These are phyloP conservation scores for Gossypium arboreum DNA, from an alignment of 345 rosid genomes.

Conservation along the genomic window DNA sequence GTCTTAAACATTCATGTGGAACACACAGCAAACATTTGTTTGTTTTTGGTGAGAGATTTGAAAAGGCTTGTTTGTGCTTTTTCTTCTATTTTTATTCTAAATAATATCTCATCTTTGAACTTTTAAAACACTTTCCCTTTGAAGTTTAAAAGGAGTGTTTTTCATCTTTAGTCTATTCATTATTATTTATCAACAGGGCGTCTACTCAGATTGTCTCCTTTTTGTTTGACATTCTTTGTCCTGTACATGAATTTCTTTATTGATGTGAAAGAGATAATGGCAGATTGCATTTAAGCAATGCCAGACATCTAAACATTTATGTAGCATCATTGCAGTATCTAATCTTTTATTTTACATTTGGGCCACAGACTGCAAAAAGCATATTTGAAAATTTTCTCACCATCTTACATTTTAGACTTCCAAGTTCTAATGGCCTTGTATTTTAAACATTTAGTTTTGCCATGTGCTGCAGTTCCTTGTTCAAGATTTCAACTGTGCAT, in stretches of 20 bases:
- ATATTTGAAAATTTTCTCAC: neutral
- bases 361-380: neutral
- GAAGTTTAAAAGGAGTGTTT: neutral
- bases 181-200: neutral
- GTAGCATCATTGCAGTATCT: neutral
- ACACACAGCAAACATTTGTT: neutral
- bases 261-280: neutral
- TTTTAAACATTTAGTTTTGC: slow-evolving; percentile 9
- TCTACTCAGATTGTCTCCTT: neutral
- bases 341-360: neutral
- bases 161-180: neutral
- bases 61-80: neutral
- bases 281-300: slow-evolving; percentile 1
- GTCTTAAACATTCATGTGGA: neutral
- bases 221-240: neutral
- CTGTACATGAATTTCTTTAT: neutral
- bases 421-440: slow-evolving; percentile 31
- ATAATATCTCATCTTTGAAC: neutral
- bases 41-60: neutral
- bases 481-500: slow-evolving; percentile 95
- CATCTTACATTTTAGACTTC: slow-evolving; percentile 26
- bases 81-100: neutral
- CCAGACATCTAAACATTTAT: slow-evolving; percentile 6
- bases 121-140: neutral
- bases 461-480: slow-evolving; percentile 51